These are phyloP conservation scores for Globisporangium takayamanum DNA, from an alignment of 352 stramenopile species.

Conservation along the genomic window DNA sequence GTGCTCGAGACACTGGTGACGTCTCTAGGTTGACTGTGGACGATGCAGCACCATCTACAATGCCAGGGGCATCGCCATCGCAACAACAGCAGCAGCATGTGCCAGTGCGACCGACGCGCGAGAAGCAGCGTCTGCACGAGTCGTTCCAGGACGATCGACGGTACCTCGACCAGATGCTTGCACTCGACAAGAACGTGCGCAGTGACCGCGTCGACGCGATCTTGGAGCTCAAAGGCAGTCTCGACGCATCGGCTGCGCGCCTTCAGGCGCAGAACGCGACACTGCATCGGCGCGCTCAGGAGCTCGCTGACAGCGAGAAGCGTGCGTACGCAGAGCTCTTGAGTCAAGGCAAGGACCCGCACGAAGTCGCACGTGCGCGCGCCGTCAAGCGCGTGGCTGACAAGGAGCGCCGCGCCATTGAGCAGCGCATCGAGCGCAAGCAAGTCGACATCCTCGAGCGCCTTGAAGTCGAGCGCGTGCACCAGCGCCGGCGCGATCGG, in stretches of 20 bases:
- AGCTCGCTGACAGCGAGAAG: constrained; percentile 25
- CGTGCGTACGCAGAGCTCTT: constrained; percentile 45
- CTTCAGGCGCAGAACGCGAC: constrained; percentile 43
- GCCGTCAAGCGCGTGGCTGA: constrained; percentile 30
- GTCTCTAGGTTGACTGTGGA: too few relatives aligned
- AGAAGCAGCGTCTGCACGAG: constrained; percentile 40
- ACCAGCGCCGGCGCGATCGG: constrained; percentile 29
- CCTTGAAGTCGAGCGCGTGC: constrained; percentile 45
- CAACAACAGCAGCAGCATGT: too few relatives aligned
- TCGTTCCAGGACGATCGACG: constrained; percentile 39
- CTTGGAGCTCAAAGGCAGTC: constrained; percentile 47
- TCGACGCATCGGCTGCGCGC: constrained; percentile 36
- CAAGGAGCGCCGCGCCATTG: constrained; percentile 31
- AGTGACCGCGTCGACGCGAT: constrained; percentile 38
- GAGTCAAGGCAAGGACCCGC: constrained; percentile 68
- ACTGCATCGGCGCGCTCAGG: constrained; percentile 19
- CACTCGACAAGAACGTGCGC: constrained; percentile 22
- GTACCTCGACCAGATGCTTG: constrained; percentile 45
- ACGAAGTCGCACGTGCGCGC: constrained; percentile 53
- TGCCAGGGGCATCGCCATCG: too few relatives aligned
- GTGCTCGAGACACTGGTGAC: too few relatives aligned
- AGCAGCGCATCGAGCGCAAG: constrained; percentile 44
- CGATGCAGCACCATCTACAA: too few relatives aligned
- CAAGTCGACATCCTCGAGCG: constrained; percentile 42
- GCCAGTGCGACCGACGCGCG: constrained; percentile 14